Base-by-base conservation (phyloP, 2,329 filamentous ascomycete species). In the Fusarium cyanostomum region DNA sequence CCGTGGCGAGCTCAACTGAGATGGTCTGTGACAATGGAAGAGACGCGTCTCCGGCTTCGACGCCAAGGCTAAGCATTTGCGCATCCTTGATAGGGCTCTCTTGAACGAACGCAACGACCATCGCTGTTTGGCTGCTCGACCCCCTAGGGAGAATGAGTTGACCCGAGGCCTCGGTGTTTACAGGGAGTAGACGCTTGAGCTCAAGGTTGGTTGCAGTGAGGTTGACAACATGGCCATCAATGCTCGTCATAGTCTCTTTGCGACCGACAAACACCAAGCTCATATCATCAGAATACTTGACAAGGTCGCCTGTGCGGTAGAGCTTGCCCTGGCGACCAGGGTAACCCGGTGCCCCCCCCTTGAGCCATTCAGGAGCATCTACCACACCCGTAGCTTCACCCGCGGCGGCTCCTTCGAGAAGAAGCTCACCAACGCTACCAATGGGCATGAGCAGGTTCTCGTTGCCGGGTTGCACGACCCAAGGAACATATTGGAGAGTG, bases 391-490 rank as follows among this genome's bases (percentile, higher is more conserved):
- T 54, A 13, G 31, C 45, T 0, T 64, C 54, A 1, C 27, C 52
- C 0, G 18, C 27, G 3, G 13, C 8, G 16, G 12, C 16, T 0
- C 77, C 77, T 46, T 78, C 78, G 7, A 82, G 61, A 1, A 78
- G 67, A 27, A 80, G 69, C 55, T 80, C 78, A 16, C 75, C 76
- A 1, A 70, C 56, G 2, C 64, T 61, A 21, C 75, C 75, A 2
- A 77, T 60, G 0, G 75, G 74, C 35, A 71, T 57, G 3, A 77
- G 67, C 0, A 62, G 38, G 27, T 66, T 52, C 16, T 62, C 44
- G 5, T 75, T 68, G 1, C 62, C 59, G 0, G 71, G 60, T n/a
- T 72, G 64, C 1, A 71, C 66, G 15, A 77, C 54, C 71, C 73
- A 76, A n/a, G 67, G 53, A n/a, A 66, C 60, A 15, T 66, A 64